Evolutionary conservation across 345 rosid genomes (phyloP).

Genomic region (Cardamine resedifolia): DNA sequence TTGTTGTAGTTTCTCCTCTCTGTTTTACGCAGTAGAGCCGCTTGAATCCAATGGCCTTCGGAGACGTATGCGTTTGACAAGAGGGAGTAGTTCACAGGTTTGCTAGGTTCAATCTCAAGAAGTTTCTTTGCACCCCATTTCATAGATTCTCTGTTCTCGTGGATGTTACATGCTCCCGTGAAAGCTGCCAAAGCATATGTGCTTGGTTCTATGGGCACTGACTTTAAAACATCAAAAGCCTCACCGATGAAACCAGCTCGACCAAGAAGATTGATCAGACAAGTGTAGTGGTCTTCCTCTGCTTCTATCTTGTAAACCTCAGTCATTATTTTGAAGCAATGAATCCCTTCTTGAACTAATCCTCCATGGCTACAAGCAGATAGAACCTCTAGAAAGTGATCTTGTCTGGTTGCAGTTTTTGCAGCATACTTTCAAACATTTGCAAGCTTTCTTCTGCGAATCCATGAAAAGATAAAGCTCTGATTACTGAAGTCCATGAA

Average conservation of each 20-base stretch:
- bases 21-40: constrained; percentile 44
- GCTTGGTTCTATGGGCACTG: constrained; percentile 42
- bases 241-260: constrained; percentile 63
- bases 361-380: constrained; percentile 78
- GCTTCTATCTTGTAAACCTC: constrained; percentile 45
- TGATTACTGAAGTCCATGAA: constrained; percentile 63
- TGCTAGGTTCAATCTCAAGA: constrained; percentile 50
- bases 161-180: constrained; percentile 59
- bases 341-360: constrained; percentile 56
- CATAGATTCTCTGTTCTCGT: constrained; percentile 45
- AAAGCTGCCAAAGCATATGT: constrained; percentile 59
- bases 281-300: constrained; percentile 60
- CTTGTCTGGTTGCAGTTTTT: constrained; percentile 55
- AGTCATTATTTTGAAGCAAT: constrained; percentile 57
- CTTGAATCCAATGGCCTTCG: constrained; percentile 64
- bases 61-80: constrained; percentile 58
- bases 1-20: constrained; percentile 48
- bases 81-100: constrained; percentile 59
- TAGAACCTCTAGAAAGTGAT: constrained; percentile 55
- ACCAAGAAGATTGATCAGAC: constrained; percentile 67
- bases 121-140: constrained; percentile 60
- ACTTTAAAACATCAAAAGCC: constrained; percentile 51
- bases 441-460: constrained; percentile 47
- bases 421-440: constrained; percentile 50
- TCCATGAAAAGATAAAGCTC: constrained; percentile 65